Evolutionary conservation across 768 basidiomycete species (phyloP).

Genomic region (Leucogyrophana mollusca): DNA sequence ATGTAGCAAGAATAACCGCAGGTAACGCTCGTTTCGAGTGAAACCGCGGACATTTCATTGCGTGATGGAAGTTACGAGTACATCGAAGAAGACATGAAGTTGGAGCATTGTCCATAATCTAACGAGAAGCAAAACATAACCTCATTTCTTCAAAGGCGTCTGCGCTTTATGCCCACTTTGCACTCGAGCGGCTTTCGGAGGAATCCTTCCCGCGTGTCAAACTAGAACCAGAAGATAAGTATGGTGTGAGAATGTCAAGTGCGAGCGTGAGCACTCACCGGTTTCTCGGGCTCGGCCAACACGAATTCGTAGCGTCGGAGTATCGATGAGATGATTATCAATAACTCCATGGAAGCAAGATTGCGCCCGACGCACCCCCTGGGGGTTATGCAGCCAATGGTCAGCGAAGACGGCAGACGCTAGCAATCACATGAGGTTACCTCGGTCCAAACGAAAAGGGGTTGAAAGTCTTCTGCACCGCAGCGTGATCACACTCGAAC

Average conservation of each 20-base stretch:
- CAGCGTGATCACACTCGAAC: slow-evolving; percentile 66
- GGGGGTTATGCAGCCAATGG: not conserved
- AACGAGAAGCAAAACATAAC: not conserved
- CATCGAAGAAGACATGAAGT: not conserved
- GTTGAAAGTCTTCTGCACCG: slow-evolving; percentile 74
- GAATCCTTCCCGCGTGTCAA: slow-evolving; percentile 83
- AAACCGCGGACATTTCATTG: not conserved
- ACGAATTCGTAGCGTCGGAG: slow-evolving; percentile 75
- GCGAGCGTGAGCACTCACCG: slow-evolving; percentile 37
- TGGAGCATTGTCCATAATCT: not conserved
- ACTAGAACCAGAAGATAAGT: slow-evolving; percentile 34
- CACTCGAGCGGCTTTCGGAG: slow-evolving; percentile 79
- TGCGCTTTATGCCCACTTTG: slow-evolving; percentile 67
- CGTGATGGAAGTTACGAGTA: too few relatives aligned
- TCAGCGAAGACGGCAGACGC: slow-evolving; percentile 3
- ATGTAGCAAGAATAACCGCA: not conserved
- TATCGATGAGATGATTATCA: slow-evolving; percentile 80
- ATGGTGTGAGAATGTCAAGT: slow-evolving; percentile 6
- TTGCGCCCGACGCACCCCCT: slow-evolving; percentile 87
- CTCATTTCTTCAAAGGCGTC: slow-evolving; percentile 34
- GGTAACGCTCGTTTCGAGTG: not conserved
- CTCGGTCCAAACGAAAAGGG: slow-evolving; percentile 84
- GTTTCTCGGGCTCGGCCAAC: slow-evolving; percentile 54
- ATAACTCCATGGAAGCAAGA: slow-evolving; percentile 74
- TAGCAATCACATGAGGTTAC: slow-evolving; percentile 30